Base-by-base conservation (phyloP, 2,329 filamentous ascomycete genomes). In the Elsinoe necatrix region DNA sequence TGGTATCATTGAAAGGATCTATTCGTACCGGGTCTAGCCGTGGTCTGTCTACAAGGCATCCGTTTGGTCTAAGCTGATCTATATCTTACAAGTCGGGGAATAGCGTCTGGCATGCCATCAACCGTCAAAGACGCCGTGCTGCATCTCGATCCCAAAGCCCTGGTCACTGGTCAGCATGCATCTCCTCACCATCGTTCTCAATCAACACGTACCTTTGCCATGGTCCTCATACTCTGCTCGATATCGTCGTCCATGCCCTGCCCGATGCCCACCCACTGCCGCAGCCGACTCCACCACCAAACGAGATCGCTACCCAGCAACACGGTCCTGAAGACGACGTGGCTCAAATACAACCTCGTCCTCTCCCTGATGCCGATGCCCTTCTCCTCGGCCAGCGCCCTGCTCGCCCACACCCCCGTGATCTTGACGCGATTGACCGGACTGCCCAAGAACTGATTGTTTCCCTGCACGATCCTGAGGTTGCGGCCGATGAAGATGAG, bases 241-340 rank as follows among this genome's bases (percentile, higher is more conserved):
- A 97, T 84, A 68, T 92, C 89, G 67, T 96, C 92, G 69, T 97
- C 93, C 87, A 97, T 93, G 0, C 91, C 91, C 8, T 83, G 79
- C 0, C 91, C 89, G 2, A 84, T 71, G 0, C 88, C 87, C 11
- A 96, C 67, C 68, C 81, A 80, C 73, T 97, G 91, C 62, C 83
- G 80, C 5, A 95, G 52, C 73, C 87, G 88, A 64, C 83, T 86
- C 63, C 86, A 86, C 69, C 87, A 95, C 69, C 95, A 98, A 9
- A 86, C 81, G 0, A 95, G 67, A 70, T 97, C 93, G 14, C 84
- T 87, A 3, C 81, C 77, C 14, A 89, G 73, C 63, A 98, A 70
- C 34, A 95, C 87, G 1, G 83, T 69, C 63, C 84, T 82, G 73
- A 97, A 97, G n/a, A 95, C 64, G 18, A 95, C 55, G 72, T 97